Percentiles rank a stretch among this genome's conserved stretches.
These are phyloP conservation scores for Polyporus arcularius DNA, from an alignment of 768 basidiomycete species.

Conservation along the genomic window DNA sequence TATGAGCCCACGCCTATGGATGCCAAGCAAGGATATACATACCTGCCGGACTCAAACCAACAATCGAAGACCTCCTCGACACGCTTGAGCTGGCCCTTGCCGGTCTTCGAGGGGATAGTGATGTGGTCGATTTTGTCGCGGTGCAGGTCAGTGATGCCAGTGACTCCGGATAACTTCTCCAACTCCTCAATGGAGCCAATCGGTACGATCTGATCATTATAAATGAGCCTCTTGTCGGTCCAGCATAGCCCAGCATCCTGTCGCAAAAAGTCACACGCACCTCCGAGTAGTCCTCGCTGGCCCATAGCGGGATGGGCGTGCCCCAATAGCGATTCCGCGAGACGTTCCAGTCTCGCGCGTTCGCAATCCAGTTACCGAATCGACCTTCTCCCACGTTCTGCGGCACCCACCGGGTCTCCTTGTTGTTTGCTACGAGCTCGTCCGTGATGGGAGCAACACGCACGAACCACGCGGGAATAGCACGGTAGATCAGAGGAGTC, in stretches of 20 bases:
- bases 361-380: constrained; percentile 96
- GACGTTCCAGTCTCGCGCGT: constrained; percentile 99
- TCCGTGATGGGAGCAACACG: constrained; percentile 84
- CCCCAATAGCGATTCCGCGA: constrained; percentile 99
- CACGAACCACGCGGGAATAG: constrained; percentile 96
- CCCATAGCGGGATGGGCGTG: constrained; percentile 97
- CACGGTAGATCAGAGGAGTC: constrained; percentile 94
- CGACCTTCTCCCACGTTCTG: constrained; percentile 86
- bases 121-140: constrained; percentile 94
- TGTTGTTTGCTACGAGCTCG: constrained; percentile 87
- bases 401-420: constrained; percentile 94
- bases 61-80: constrained; percentile 99
- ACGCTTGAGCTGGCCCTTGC: constrained; percentile 83
- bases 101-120: constrained; percentile 89
- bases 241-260: too few relatives aligned
- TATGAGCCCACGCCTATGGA: neutral
- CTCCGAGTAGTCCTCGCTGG: constrained; percentile 89
- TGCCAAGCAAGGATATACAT: constrained; percentile 19
- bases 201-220: constrained; percentile 64
- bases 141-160: constrained; percentile 87
- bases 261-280: constrained; percentile 35
- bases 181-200: constrained; percentile 88
- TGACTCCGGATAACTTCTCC: constrained; percentile 80
- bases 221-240: neutral
- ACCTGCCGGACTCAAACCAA: constrained; percentile 99